Evolutionary conservation across 1,139 yeast species (phyloP).

Genomic region (Pichia sp.): DNA sequence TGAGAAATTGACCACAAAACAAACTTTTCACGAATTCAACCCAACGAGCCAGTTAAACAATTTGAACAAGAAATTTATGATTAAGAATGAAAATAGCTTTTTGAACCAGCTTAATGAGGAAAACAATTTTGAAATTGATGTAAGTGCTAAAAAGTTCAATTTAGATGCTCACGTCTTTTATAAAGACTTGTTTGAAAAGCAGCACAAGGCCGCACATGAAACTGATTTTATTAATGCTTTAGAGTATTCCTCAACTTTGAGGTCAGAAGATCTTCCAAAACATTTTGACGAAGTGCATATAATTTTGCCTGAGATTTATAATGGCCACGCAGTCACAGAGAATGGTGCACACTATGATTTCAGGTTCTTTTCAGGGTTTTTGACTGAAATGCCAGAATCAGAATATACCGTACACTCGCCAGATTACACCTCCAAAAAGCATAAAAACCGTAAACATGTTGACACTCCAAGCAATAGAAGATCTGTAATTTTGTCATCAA

Average conservation of each 20-base stretch:
- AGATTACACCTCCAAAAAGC: not conserved
- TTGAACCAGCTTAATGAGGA: not conserved
- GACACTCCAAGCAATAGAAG: slow-evolving; percentile 20
- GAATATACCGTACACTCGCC: slow-evolving; percentile 7
- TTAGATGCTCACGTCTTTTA: slow-evolving; percentile 6
- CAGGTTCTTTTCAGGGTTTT: slow-evolving; percentile 56
- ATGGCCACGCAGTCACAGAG: slow-evolving; percentile 23
- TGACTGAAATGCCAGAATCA: slow-evolving; percentile 17
- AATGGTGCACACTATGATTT: slow-evolving; percentile 63
- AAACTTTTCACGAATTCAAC: slow-evolving; percentile 4
- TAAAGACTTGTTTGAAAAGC: slow-evolving; percentile 2
- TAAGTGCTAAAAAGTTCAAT: slow-evolving; percentile 4
- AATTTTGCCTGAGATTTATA: slow-evolving; percentile 20
- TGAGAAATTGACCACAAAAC: slow-evolving; percentile 13
- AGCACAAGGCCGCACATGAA: slow-evolving; percentile 1
- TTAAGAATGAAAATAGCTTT: slow-evolving; percentile 2
- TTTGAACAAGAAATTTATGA: not conserved
- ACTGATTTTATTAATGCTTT: slow-evolving; percentile 19
- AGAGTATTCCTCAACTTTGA: slow-evolving; percentile 24
- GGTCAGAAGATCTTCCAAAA: slow-evolving; percentile 31
- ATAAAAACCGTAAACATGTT: not conserved
- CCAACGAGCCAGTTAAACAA: slow-evolving; percentile 14
- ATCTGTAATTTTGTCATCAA: slow-evolving; percentile 36
- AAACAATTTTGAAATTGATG: not conserved
- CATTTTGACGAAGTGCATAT: slow-evolving; percentile 46